Percentiles rank a stretch among this genome's conserved stretches.
Conservation (phyloP, 2,329 filamentous ascomycete species). For the Phialophora tarda region DNA sequence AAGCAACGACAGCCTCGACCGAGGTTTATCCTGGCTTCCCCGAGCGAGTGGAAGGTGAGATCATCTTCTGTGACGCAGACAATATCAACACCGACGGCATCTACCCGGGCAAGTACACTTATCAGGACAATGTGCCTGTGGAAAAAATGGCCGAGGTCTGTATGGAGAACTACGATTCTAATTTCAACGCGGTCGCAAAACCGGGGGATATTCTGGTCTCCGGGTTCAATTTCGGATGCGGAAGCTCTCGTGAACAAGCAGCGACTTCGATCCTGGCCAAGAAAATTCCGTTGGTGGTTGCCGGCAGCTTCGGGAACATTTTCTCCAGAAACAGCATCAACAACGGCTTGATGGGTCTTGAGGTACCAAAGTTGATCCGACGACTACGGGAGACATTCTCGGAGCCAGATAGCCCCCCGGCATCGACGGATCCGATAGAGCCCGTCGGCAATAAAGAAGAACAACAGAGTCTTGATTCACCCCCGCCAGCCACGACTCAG, state of each 20-base stretch:
- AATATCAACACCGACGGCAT: constrained; percentile 93
- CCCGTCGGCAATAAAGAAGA: constrained; percentile 49
- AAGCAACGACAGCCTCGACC: constrained; percentile 49
- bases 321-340: constrained; percentile 67
- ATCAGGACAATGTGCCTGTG: constrained; percentile 78
- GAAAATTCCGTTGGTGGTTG: constrained; percentile 77
- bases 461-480: constrained; percentile 56
- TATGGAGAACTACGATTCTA: constrained; percentile 90
- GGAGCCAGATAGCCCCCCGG: constrained; percentile 49
- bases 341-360: constrained; percentile 49
- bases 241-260: constrained; percentile 80
- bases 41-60: constrained; percentile 80
- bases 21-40: constrained; percentile 87
- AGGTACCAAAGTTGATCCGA: constrained; percentile 46
- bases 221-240: constrained; percentile 89
- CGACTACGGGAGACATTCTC: constrained; percentile 46
- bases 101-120: constrained; percentile 77
- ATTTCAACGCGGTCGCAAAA: constrained; percentile 68
- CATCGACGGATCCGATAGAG: constrained; percentile 52
- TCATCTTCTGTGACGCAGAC: constrained; percentile 82
- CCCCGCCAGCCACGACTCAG: constrained; percentile 50
- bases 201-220: constrained; percentile 80
- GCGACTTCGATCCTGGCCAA: constrained; percentile 85
- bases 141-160: constrained; percentile 86
- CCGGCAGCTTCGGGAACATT: constrained; percentile 83